phyloP scores from a whole-genome alignment of 345 rosid genomes.

The Pugionium dolabratum region DNA sequence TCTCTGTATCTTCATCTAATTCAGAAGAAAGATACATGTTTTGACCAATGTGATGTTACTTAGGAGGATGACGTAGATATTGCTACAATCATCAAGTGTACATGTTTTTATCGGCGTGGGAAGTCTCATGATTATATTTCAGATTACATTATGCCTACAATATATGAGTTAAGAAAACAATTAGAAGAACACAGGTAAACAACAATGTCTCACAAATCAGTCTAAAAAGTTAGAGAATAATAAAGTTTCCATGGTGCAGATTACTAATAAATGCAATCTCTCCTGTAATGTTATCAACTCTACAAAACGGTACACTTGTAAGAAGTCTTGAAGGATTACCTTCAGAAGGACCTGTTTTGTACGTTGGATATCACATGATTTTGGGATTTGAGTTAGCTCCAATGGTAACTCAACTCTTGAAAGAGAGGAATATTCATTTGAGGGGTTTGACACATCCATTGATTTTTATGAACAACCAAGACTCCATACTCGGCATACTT shows the following conservation, averaged over 20 bases:
- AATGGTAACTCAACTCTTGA: constrained; percentile 40
- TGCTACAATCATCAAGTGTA: constrained; percentile 44
- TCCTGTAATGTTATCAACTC: constrained; percentile 70
- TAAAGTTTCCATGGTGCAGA: constrained; percentile 35
- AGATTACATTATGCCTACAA: constrained; percentile 55
- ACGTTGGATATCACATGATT: constrained; percentile 76
- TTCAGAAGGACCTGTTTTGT: constrained; percentile 68
- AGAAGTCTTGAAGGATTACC: constrained; percentile 69
- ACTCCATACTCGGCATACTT: constrained; percentile 8
- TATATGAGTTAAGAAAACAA: constrained; percentile 44
- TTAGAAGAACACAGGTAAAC: constrained; percentile 37
- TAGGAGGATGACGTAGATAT: constrained; percentile 56
- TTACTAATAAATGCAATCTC: constrained; percentile 38
- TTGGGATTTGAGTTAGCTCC: constrained; percentile 57
- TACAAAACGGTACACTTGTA: constrained; percentile 60
- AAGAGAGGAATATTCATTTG: constrained; percentile 55
- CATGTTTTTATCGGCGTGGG: constrained; percentile 56
- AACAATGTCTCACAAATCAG: neutral
- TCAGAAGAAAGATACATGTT: too few species aligned
- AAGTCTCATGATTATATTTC: constrained; percentile 40
- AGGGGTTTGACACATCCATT: constrained; percentile 69
- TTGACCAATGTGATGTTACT: constrained; percentile 24
- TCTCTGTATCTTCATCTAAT: constrained; percentile 14
- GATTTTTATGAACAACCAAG: constrained; percentile 44
- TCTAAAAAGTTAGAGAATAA: neutral